phyloP scores from a whole-genome alignment of 2,329 filamentous ascomycete genomes.

The Talaromyces verruculosus region DNA sequence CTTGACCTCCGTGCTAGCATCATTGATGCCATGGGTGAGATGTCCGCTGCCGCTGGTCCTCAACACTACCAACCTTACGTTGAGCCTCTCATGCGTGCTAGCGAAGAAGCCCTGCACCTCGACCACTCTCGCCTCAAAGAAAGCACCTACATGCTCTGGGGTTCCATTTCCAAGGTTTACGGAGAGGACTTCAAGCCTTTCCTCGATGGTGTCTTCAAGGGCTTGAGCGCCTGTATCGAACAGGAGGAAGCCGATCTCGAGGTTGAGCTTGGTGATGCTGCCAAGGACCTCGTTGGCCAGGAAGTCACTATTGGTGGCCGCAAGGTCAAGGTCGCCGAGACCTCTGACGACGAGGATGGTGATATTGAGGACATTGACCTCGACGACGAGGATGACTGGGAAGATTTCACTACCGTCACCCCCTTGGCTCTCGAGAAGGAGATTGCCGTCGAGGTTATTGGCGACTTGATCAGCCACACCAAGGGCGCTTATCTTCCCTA shows the following conservation, averaged over 20 bases:
- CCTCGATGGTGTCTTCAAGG: conserved; percentile 49
- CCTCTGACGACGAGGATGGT: conserved; percentile 62
- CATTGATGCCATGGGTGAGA: conserved; percentile 89
- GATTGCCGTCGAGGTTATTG: conserved; percentile 91
- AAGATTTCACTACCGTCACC: conserved; percentile 79
- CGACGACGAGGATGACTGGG: conserved; percentile 80
- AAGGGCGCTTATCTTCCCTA: conserved; percentile 78
- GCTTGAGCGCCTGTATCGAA: conserved; percentile 78
- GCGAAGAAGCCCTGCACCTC: conserved; percentile 83
- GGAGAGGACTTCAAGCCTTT: conserved; percentile 60
- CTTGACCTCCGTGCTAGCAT: conserved; percentile 86
- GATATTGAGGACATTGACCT: conserved; percentile 64
- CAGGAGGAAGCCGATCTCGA: conserved; percentile 83
- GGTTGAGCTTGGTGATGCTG: conserved; percentile 71
- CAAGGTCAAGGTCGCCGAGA: conserved; percentile 76
- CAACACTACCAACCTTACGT: conserved; percentile 89
- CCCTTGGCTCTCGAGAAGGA: conserved; percentile 95
- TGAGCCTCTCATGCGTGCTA: conserved; percentile 83
- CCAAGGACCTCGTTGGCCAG: conserved; percentile 70
- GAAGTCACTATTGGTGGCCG: conserved; percentile 77
- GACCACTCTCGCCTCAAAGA: conserved; percentile 90
- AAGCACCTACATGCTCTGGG: conserved; percentile 97
- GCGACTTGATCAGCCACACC: conserved; percentile 85
- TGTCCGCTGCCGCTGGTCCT: conserved; percentile 82
- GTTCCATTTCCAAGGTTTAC: conserved; percentile 90